Percentiles rank a stretch among this genome's conserved stretches.
Evolutionary conservation across 2,329 filamentous ascomycete species (phyloP).

Genomic region (Stachybotrys echinatus): DNA sequence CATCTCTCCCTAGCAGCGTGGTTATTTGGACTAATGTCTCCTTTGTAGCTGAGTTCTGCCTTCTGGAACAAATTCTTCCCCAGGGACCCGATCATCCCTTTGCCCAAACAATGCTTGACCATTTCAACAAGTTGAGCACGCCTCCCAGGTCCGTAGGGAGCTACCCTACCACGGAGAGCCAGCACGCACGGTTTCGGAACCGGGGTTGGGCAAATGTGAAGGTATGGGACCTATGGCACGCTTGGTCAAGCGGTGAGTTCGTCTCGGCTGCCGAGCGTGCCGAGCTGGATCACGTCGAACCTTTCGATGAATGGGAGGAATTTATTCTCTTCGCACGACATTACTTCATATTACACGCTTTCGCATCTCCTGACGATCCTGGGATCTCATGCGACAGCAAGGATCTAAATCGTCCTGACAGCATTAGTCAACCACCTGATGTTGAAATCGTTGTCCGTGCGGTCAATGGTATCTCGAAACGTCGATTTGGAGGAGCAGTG

Average conservation of each 20-base stretch:
- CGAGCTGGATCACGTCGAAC: constrained; percentile 65
- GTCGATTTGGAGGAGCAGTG: constrained; percentile 58
- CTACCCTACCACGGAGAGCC: constrained; percentile 63
- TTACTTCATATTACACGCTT: constrained; percentile 72
- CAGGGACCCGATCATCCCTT: constrained; percentile 76
- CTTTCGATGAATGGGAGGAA: constrained; percentile 96
- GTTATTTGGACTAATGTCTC: constrained; percentile 6
- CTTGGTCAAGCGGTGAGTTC: constrained; percentile 70
- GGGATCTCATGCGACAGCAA: too few relatives aligned
- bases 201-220: constrained; percentile 63
- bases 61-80: constrained; percentile 82
- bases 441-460: constrained; percentile 8
- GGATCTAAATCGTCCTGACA: too few relatives aligned
- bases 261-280: constrained; percentile 54
- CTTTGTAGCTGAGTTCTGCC: constrained; percentile 63
- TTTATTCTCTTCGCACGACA: constrained; percentile 80
- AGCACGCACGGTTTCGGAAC: constrained; percentile 60
- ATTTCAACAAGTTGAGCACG: constrained; percentile 77
- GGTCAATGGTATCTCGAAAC: constrained; percentile 22
- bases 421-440: background rate
- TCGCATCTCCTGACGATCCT: too few relatives aligned
- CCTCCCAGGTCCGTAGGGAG: constrained; percentile 68
- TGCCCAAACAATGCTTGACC: constrained; percentile 75
- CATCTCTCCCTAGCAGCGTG: background rate
- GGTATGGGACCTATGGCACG: constrained; percentile 70